Evolutionary conservation across 1,284 basidiomycete species (phyloP).

Genomic region (Ganoderma resinaceum): DNA sequence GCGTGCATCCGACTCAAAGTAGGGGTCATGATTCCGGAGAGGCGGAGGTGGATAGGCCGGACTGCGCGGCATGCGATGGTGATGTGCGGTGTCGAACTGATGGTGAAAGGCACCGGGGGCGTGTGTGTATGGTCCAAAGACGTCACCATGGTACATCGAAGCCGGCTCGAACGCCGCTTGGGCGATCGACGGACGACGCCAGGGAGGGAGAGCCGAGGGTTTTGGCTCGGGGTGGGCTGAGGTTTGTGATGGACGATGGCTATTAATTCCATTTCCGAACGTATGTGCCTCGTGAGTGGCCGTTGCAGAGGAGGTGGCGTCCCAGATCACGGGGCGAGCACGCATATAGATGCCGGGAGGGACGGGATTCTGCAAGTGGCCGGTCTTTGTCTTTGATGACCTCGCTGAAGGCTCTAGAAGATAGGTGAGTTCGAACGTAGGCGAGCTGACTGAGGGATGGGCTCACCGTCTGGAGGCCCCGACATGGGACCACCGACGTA

Average conservation of each 20-base stretch:
- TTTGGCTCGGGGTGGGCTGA: not conserved
- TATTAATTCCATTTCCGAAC: not conserved
- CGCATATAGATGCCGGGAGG: conserved; percentile 11
- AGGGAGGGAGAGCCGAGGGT: not conserved
- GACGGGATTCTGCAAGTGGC: not conserved
- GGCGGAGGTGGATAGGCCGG: not conserved
- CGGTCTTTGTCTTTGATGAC: not conserved
- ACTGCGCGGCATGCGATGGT: not conserved
- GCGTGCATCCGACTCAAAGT: not conserved
- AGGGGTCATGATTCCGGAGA: not conserved
- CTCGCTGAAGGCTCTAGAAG: not conserved
- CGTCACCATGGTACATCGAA: not conserved
- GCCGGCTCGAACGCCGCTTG: not conserved
- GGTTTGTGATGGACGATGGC: no score
- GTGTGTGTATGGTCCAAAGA: not conserved
- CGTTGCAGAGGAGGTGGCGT: not conserved
- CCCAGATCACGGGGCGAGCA: conserved; percentile 10
- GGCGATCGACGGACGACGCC: conserved; percentile 14
- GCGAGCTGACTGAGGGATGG: not conserved
- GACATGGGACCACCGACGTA: not conserved
- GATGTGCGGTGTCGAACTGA: not conserved
- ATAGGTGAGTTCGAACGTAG: not conserved
- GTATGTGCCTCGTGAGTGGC: not conserved
- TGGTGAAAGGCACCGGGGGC: no score
- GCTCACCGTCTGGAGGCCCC: not conserved